Percentiles rank a stretch among this genome's conserved stretches.
These are phyloP conservation scores for Comarum palustre DNA, from an alignment of 306 rosid genomes.

Conservation along the genomic window DNA sequence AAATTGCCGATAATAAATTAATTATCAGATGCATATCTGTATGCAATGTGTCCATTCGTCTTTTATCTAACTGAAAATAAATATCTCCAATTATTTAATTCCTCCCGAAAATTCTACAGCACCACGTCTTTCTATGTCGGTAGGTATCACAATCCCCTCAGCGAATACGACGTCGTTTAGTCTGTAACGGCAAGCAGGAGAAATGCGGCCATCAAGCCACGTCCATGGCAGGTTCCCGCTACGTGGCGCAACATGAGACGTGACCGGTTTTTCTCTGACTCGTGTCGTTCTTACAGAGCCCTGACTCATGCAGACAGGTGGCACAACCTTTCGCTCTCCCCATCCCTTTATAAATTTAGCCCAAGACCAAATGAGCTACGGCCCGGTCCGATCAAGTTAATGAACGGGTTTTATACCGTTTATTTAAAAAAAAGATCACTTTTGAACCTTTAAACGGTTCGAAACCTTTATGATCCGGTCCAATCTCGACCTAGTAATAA, in stretches of 20 bases:
- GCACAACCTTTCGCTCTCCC: constrained; percentile 16
- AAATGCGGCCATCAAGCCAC: not conserved
- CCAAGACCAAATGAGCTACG: too few species aligned
- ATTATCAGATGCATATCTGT: too few species aligned
- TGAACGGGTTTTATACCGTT: too few species aligned
- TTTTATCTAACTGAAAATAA: too few species aligned
- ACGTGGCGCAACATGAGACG: constrained; percentile 36
- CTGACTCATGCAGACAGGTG: constrained; percentile 38
- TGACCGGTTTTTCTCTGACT: constrained; percentile 20
- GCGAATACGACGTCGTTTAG: not conserved
- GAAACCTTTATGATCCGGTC: too few species aligned
- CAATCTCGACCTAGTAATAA: too few species aligned
- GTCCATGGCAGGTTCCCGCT: not conserved
- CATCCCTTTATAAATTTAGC: too few species aligned
- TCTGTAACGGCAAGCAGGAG: not conserved
- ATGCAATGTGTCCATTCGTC: too few species aligned
- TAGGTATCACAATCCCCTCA: not conserved
- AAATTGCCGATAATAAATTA: too few species aligned
- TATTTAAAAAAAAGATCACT: too few species aligned
- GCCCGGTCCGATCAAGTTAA: too few species aligned
- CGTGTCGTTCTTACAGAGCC: constrained; percentile 33
- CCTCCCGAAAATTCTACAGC: not conserved
- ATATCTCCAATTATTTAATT: not conserved
- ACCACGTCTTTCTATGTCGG: not conserved
- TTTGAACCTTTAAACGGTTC: too few species aligned